Percentiles rank a stretch among this genome's conserved stretches.
phyloP scores from a whole-genome alignment of 805 yeast species.

The Sugiyamaella americana region DNA sequence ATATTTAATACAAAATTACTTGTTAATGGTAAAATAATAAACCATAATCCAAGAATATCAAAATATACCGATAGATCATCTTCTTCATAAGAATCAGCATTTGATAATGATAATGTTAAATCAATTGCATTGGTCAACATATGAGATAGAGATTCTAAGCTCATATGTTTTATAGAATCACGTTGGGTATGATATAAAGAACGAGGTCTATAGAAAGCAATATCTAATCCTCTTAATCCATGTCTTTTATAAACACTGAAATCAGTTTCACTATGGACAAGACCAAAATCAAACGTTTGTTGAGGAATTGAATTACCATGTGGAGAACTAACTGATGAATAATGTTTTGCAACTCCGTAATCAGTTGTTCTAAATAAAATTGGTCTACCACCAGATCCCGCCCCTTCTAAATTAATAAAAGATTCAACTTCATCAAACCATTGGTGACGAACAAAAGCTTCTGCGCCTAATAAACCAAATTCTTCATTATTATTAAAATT shows the following conservation, averaged over 20 bases:
- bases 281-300: conserved; percentile 71
- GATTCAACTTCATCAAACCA: conserved; percentile 53
- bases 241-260: conserved; percentile 59
- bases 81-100: conserved; percentile 32
- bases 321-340: conserved; percentile 48
- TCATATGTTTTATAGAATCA: conserved; percentile 61
- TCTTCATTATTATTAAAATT: conserved; percentile 90
- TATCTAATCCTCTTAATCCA: conserved; percentile 80
- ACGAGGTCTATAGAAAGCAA: conserved; percentile 84
- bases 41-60: conserved; percentile 55
- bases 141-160: conserved; percentile 71
- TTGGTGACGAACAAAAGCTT: conserved; percentile 62
- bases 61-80: conserved; percentile 49
- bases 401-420: conserved; percentile 82
- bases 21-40: conserved; percentile 48
- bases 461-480: conserved; percentile 79
- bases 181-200: conserved; percentile 72
- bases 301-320: conserved; percentile 77
- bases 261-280: conserved; percentile 79
- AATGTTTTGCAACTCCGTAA: conserved; percentile 57
- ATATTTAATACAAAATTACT: conserved; percentile 48
- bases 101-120: conserved; percentile 43
- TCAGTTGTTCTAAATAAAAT: conserved; percentile 80
- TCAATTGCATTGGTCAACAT: conserved; percentile 73
- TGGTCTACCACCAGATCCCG: conserved; percentile 87